These are phyloP conservation scores for Allium sativum DNA, from an alignment of 106 monocot species.

Conservation along the genomic window DNA sequence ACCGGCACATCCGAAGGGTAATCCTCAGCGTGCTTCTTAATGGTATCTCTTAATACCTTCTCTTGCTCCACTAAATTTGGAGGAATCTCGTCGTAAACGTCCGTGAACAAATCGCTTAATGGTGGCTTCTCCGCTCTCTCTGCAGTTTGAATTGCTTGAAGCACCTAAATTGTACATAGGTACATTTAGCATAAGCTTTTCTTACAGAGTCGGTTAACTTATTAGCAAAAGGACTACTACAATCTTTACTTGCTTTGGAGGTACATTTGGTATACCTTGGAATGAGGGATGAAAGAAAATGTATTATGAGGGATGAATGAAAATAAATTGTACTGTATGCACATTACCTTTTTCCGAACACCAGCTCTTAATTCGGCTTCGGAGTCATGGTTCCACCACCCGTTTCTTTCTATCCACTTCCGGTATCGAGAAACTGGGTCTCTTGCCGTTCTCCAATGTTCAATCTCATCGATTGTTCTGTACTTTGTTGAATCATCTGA, in stretches of 20 bases:
- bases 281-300: neutral
- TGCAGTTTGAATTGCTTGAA: constrained; percentile 73
- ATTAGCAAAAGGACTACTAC: no score
- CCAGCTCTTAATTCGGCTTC: constrained; percentile 64
- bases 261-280: neutral
- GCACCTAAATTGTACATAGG: constrained; percentile 25
- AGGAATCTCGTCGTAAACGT: constrained; percentile 79
- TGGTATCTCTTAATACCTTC: constrained; percentile 32
- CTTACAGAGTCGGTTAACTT: no score
- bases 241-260: no score
- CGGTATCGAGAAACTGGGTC: constrained; percentile 80
- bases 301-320: neutral
- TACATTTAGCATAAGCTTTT: no score
- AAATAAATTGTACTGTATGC: neutral
- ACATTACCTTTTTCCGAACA: constrained; percentile 70
- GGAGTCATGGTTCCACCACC: constrained; percentile 77
- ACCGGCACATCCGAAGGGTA: constrained; percentile 69
- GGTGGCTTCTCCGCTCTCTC: constrained; percentile 64
- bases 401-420: constrained; percentile 82
- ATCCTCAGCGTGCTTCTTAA: constrained; percentile 51
- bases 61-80: constrained; percentile 75
- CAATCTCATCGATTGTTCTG: constrained; percentile 62
- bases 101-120: constrained; percentile 66
- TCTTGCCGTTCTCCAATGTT: constrained; percentile 71
- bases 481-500: constrained; percentile 98